phyloP scores from a whole-genome alignment of 108 stramenopile species.

The Epithemia pelagica region DNA sequence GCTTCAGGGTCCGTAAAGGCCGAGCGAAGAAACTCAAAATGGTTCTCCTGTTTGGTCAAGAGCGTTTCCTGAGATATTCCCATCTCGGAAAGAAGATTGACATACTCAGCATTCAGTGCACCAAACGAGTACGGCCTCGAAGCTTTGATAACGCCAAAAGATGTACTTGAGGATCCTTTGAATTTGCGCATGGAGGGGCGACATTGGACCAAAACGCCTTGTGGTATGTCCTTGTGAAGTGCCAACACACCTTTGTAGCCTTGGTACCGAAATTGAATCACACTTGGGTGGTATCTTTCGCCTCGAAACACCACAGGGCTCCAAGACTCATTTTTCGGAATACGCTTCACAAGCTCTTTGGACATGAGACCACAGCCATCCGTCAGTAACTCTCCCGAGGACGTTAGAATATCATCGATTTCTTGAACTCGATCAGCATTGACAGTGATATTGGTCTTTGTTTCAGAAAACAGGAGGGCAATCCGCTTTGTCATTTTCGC shows the following conservation, averaged over 20 bases:
- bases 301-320: neutral
- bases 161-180: neutral
- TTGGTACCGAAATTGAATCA: constrained; percentile 8
- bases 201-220: neutral
- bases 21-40: constrained; percentile 5
- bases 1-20: neutral
- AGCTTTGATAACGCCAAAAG: neutral
- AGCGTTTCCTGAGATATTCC: constrained; percentile 4
- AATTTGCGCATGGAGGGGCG: neutral
- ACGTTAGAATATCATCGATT: neutral
- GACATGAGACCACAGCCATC: neutral
- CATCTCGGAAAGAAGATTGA: constrained; percentile 4
- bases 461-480: neutral
- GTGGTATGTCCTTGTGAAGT: neutral
- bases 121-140: constrained; percentile 8
- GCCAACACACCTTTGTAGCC: constrained; percentile 9
- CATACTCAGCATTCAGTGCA: neutral
- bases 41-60: neutral
- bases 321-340: neutral
- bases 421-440: neutral
- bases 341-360: neutral
- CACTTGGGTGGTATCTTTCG: constrained; percentile 1
- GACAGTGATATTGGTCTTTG: neutral
- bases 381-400: neutral
- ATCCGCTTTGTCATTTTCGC: neutral